Evolutionary conservation across 2,329 filamentous ascomycete species (phyloP), one percentile per base, ranked within the genome.

Genomic region (Monilinia polystroma): DNA sequence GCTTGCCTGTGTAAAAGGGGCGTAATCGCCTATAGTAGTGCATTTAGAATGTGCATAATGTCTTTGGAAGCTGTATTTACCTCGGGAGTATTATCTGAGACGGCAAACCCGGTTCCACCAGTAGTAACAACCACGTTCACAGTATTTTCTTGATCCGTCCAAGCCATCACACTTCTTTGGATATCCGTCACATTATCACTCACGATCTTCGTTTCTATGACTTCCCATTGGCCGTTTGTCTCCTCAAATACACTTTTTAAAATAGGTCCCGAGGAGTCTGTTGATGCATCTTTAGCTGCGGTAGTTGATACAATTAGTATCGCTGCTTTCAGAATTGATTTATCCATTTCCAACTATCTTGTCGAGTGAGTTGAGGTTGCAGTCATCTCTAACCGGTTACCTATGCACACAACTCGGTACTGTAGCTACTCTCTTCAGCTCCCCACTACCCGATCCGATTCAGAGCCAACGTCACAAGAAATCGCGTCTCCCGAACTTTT

Each of bases 301-400:
- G 95, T 99, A 62, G 96, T 96, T 1, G 95, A 98, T 51, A 99
- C 84, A 71, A 98, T 85, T 64, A 99, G 83, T 59, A 99, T 88
- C 10, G 90, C 91, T 45, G 88, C 90, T 75, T 82, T 90, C 16
- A 98, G 81, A 66, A 81, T 73, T 56, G 72, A 67, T 51, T 75
- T 75, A 29, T 78, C 75, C 80, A 82, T 82, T 58, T 67, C 67
- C 69, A 66, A 26, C 53, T 59, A 3, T 56, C 29, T 12, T 29
- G 43, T 55, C 3, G 32, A 60, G 29, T 45, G 23, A 35, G 20
- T 49, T 32, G 38, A 49, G 41, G 35, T 60, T 38, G 26, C 51
- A 26, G 51, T 64, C n/a, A 49, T 45, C 18, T 20, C 41, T 5
- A 35, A 35, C 32, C 32, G 32, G 32, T 35, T 35, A 35, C 32